Percentiles rank a stretch among this genome's conserved stretches.
These are phyloP conservation scores for Bipolaris bicolor DNA, from an alignment of 2,329 filamentous ascomycete genomes.

Conservation along the genomic window DNA sequence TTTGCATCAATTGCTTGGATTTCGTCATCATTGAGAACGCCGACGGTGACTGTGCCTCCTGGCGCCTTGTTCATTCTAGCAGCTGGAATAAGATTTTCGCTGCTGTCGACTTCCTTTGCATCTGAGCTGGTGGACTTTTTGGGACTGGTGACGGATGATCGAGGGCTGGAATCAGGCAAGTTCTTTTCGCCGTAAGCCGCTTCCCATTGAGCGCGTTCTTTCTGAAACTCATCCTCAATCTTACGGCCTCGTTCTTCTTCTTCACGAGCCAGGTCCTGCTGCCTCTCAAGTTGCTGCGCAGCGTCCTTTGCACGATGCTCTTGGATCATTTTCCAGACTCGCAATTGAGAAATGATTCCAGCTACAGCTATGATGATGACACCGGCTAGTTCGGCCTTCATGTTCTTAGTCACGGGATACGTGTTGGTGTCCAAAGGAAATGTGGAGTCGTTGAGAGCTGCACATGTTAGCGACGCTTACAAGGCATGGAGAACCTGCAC, in stretches of 20 bases:
- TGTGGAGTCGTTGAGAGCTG: slow-evolving; percentile 71
- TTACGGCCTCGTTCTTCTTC: slow-evolving; percentile 74
- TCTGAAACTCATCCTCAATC: slow-evolving; percentile 66
- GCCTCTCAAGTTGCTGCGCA: slow-evolving; percentile 56
- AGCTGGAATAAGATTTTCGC: slow-evolving; percentile 55
- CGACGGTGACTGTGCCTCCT: slow-evolving; percentile 59
- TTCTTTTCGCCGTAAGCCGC: slow-evolving; percentile 71
- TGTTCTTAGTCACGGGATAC: slow-evolving; percentile 85
- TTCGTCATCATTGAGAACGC: slow-evolving; percentile 59
- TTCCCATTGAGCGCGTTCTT: slow-evolving; percentile 76
- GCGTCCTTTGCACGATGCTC: slow-evolving; percentile 57
- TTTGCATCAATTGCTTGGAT: slow-evolving; percentile 43
- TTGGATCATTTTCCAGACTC: slow-evolving; percentile 80
- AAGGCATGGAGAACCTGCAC: slow-evolving; percentile 25
- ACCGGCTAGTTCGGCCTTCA: slow-evolving; percentile 81
- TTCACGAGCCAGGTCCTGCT: slow-evolving; percentile 65
- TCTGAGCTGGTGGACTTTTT: slow-evolving; percentile 44
- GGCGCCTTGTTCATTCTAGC: slow-evolving; percentile 39
- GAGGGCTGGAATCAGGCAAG: slow-evolving; percentile 59
- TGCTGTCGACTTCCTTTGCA: slow-evolving; percentile 48
- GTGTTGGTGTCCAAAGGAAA: slow-evolving; percentile 79
- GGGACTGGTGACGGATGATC: slow-evolving; percentile 45
- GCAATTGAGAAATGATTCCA: slow-evolving; percentile 83
- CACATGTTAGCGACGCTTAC: slow-evolving; percentile 18
- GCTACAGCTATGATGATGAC: slow-evolving; percentile 75